Base-by-base conservation (phyloP, 148 eudicot species). In the Amaranthus hypochondriacus region DNA sequence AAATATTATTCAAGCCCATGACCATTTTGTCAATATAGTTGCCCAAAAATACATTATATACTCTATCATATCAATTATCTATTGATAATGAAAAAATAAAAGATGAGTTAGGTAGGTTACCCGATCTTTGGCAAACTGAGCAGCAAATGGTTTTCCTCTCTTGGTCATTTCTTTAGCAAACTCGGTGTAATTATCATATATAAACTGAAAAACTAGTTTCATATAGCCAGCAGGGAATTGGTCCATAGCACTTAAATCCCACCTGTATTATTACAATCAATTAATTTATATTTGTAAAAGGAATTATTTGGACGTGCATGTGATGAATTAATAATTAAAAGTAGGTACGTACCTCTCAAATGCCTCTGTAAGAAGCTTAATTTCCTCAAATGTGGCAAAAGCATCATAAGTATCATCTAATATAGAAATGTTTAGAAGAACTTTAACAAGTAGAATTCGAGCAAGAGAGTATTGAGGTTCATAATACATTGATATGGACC, bases 341-440 rank as follows among this genome's bases (percentile, higher is more conserved):
- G 39, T 28, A 28, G 39, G 7, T 5, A 47, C 0, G 6, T 66
- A 68, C 78, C 81, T 78, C 48, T 78, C 63, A 61, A 78, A 78
- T 28, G 81, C 79, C 4, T 77, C 50, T 0, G 87, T 75, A 10
- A 84, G 75, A 49, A 80, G 78, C 55, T 78, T 42, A n/a, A 68
- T 66, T 70, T 86, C 89, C 0, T 78, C 81, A 62, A 75, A 78
- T 6, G 84, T 84, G 3, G 75, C 84, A 80, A 84, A 86, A 53
- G 78, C 81, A 50, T 84, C 89, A 50, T 84, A 86, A 0, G 85
- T 86, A 51, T 86, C 89, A 74, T 86, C 84, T 52, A 86, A 53
- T 47, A 73, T 64, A 0, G 87, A 63, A 3, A 70, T 56, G 47
- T 68, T 7, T 21, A 48, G 73, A 3, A 84, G 68, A 62, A 56